These are phyloP conservation scores for Boletus sp. DNA, from an alignment of 768 basidiomycete genomes.

Conservation along the genomic window DNA sequence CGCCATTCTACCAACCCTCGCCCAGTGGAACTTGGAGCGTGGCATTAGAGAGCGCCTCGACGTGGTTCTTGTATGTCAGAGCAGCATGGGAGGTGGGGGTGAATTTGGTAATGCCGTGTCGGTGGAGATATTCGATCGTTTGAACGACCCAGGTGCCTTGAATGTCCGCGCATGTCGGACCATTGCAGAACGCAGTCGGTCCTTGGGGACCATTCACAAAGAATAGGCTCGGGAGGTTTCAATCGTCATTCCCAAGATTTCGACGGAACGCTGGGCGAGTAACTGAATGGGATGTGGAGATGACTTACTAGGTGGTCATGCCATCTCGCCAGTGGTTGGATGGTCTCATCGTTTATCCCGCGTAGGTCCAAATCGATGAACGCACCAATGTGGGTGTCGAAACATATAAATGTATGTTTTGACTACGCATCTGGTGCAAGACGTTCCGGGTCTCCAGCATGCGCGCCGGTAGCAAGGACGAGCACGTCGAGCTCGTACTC, in stretches of 20 bases:
- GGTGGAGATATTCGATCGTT: slow-evolving; percentile 12
- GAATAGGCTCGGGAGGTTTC: slow-evolving; percentile 18
- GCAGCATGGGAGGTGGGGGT: slow-evolving; percentile 9
- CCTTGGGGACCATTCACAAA: slow-evolving; percentile 16
- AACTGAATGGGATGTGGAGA: not conserved
- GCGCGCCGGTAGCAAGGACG: slow-evolving; percentile 5
- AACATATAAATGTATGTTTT: not conserved
- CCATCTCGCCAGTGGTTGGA: slow-evolving; percentile 17
- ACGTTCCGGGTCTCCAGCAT: not conserved
- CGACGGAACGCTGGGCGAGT: not conserved
- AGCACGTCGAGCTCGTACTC: slow-evolving; percentile 13
- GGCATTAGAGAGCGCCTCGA: not conserved
- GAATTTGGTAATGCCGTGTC: not conserved
- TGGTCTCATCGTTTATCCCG: slow-evolving; percentile 6
- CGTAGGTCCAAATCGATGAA: slow-evolving; percentile 12
- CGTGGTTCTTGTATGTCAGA: slow-evolving; percentile 3
- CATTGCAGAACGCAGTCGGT: slow-evolving; percentile 9
- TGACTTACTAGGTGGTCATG: slow-evolving; percentile 14
- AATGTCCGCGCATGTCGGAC: slow-evolving; percentile 10
- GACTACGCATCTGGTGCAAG: no score
- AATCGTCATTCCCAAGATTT: slow-evolving; percentile 12
- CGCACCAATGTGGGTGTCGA: slow-evolving; percentile 1
- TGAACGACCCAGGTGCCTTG: slow-evolving; percentile 6
- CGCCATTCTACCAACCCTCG: not conserved
- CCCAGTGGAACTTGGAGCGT: slow-evolving; percentile 13